phyloP scores from a whole-genome alignment of 192 early-diverging fungal genomes.

The Globomyces pollinis-pini region DNA sequence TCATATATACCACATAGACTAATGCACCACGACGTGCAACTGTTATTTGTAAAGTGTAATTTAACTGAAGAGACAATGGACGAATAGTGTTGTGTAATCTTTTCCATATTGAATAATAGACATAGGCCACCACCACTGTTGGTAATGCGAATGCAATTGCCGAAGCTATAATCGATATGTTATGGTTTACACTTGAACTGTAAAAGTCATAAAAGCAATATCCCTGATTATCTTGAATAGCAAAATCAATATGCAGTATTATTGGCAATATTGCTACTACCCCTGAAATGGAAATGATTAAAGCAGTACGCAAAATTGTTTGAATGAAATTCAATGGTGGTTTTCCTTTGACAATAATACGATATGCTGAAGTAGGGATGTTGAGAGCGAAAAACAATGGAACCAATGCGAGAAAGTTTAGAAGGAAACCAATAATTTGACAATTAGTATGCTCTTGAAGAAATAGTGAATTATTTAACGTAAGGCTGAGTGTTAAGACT shows the following conservation, averaged over 20 bases:
- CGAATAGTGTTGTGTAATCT: no score
- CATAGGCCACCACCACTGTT: neutral
- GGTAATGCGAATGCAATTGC: neutral
- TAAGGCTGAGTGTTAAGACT: no score
- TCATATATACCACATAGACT: neutral
- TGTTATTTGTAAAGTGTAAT: neutral
- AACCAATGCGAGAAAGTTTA: conserved; percentile 6
- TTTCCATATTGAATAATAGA: neutral
- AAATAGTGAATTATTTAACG: neutral
- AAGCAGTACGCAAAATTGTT: neutral
- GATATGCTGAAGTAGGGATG: neutral
- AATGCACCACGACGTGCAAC: neutral
- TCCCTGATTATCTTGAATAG: neutral
- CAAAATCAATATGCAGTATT: conserved; percentile 1
- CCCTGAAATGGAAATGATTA: no score
- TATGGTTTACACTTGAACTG: neutral
- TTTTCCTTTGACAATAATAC: neutral
- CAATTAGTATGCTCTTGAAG: neutral
- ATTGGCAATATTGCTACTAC: no score
- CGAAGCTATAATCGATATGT: neutral
- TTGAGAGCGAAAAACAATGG: conserved; percentile 3
- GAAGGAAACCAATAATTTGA: conserved; percentile 3
- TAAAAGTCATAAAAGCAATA: conserved; percentile 2
- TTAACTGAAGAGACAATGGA: no score
- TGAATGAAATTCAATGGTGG: neutral